These are phyloP conservation scores for Triticum urartu DNA, from an alignment of 176 grass and related monocot genomes.

Conservation along the genomic window DNA sequence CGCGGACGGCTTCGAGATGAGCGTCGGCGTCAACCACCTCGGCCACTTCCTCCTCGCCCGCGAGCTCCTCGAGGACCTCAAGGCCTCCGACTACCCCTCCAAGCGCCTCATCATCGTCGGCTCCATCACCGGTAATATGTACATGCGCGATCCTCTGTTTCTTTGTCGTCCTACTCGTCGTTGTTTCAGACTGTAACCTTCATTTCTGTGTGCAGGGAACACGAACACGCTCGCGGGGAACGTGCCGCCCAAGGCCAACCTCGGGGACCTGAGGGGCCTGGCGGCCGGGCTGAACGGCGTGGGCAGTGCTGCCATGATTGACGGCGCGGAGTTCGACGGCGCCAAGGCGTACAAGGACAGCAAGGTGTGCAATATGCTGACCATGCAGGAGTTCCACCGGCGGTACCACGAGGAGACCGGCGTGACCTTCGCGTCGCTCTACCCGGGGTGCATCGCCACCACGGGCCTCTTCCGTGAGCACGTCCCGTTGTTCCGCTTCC, in stretches of 20 bases:
- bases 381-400: slow-evolving; percentile 88
- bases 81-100: slow-evolving; percentile 73
- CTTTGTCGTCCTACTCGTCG: neutral
- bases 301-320: slow-evolving; percentile 76
- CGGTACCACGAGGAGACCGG: slow-evolving; percentile 93
- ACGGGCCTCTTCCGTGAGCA: slow-evolving; percentile 89
- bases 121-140: slow-evolving; percentile 74
- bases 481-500: slow-evolving; percentile 76
- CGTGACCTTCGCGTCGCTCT: slow-evolving; percentile 83
- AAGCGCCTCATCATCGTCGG: slow-evolving; percentile 96
- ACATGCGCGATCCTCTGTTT: neutral
- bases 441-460: slow-evolving; percentile 96
- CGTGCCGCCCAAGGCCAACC: slow-evolving; percentile 96
- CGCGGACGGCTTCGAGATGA: slow-evolving; percentile 94
- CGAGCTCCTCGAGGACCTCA: slow-evolving; percentile 64
- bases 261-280: slow-evolving; percentile 79
- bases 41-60: slow-evolving; percentile 90
- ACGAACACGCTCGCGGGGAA: slow-evolving; percentile 92
- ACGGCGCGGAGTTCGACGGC: slow-evolving; percentile 85
- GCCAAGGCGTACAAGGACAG: slow-evolving; percentile 99
- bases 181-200: neutral
- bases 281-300: slow-evolving; percentile 64
- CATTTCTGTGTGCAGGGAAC: slow-evolving; percentile 49
- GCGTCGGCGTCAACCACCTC: slow-evolving; percentile 97
- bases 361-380: slow-evolving; percentile 99